Evolutionary conservation across 1,284 basidiomycete species (phyloP), one percentile per base, ranked within the genome.

Genomic region (Malassezia arunalokei): DNA sequence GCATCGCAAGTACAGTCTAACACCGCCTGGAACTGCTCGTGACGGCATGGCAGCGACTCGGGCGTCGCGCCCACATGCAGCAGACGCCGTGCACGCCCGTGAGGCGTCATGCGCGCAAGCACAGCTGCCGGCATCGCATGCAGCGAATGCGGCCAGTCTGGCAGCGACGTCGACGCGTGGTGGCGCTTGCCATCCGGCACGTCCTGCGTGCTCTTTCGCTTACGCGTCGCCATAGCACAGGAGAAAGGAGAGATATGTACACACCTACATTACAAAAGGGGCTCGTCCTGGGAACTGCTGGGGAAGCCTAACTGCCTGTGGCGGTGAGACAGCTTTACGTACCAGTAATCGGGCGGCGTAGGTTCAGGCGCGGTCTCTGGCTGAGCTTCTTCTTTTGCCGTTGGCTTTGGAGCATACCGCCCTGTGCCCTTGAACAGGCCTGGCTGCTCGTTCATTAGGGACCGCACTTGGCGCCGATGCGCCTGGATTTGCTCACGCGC

Each of bases 21-120:
- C 35, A 96, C 83, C 47, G 82, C 79, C 27, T 79, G 78, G 70
- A 86, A 94, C 75, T 96, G 89, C 39, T 83, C 82, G 54, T 91
- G 87, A 44, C 94, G 78, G 74, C 92, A 95, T 0, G 90, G 90
- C 39, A 98, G 76, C 37, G 82, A 79, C 58, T 92, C 87, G 1
- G 94, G 92, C 5, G 92, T 83, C 41, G 87, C 85, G 2, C 87
- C 88, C 8, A 98, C 92, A 71, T 98, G 94, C 41, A 98, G 75
- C 6, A 88, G 80, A 2, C 59, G 54, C 28, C 63, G 61, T 38
- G 68, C 68, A 6, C 67, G 56, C 35, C 64, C 62, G 42, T 67
- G 62, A 9, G 66, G 43, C 40, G 59, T 54, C 9, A 71, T 54
- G 7, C 41, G 39, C 1, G 51, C 39, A 2, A 66, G 43, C 9